Base-by-base conservation (phyloP, 805 yeast species). In the Tetrapisispora phaffii region DNA sequence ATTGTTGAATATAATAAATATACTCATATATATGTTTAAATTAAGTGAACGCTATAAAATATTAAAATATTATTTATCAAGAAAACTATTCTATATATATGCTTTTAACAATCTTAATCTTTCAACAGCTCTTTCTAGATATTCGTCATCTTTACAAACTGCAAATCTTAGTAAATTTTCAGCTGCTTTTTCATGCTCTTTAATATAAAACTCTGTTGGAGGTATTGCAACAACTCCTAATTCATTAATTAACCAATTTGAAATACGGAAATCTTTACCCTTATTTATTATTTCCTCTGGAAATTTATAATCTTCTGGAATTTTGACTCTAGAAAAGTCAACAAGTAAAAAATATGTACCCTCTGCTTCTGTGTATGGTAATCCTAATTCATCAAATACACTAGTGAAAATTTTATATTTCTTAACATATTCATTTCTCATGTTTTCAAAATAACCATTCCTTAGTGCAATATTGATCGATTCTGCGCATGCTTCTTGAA, bases 151-250 rank as follows among this genome's bases (percentile, higher is more conserved):
- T 68, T 93, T 93, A 73, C 98, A 93, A 17, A 93, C 94, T 15
- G 98, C 97, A 63, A 93, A 89, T 59, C 98, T 79, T 49, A 93
- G 70, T 60, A 87, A 77, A 55, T 85, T 81, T 60, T 89, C 95
- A 45, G 90, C 88, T 16, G 81, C 78, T 45, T 76, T 70, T 28
- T 84, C 88, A 52, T 83, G 79, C 48, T 76, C 79, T 9, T 79
- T 75, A 37, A 80, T 74, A 57, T 85, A 79, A 59, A 93, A 93
- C 65, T 90, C 97, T n/a, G 96, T 83, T 24, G 97, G 97, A 10
- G 98, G 98, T 51, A 93, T 93, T 4, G 95, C 83, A 19, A 93
- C 97, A 34, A 93, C 94, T 10, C 98, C 98, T 47, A 90, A 63
- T 60, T 88, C 95, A 60, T 79, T 81, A 57, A 88, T 87, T 48